These are phyloP conservation scores for Mortierella sp. DNA, from an alignment of 371 early-diverging fungal genomes.

Conservation along the genomic window DNA sequence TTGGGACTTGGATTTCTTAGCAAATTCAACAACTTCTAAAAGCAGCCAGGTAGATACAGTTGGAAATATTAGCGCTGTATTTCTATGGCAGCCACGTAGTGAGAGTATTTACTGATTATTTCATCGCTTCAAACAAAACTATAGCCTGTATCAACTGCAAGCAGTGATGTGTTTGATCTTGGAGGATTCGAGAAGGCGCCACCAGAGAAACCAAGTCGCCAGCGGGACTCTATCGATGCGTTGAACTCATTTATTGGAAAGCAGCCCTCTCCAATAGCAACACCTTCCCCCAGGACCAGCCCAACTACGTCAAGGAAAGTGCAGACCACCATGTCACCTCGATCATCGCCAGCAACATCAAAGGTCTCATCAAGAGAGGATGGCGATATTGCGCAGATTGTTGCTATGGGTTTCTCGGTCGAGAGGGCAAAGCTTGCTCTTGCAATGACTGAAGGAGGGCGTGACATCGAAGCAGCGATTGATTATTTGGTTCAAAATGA, in stretches of 20 bases:
- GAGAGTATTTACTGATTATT: neutral
- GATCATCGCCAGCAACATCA: constrained; percentile 19
- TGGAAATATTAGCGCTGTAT: neutral
- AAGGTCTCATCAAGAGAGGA: constrained; percentile 23
- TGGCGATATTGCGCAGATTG: constrained; percentile 68
- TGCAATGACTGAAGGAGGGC: constrained; percentile 67
- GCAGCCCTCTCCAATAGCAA: constrained; percentile 22
- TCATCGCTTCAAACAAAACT: neutral
- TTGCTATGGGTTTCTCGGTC: constrained; percentile 82
- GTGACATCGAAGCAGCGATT: constrained; percentile 73
- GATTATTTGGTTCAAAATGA: constrained; percentile 73
- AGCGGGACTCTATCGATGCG: constrained; percentile 35
- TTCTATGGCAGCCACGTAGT: too few species aligned
- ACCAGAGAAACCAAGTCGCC: constrained; percentile 30
- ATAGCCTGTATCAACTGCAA: constrained; percentile 19
- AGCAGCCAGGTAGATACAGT: constrained; percentile 23
- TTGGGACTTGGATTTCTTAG: constrained; percentile 71
- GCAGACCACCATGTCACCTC: constrained; percentile 37
- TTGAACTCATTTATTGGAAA: constrained; percentile 58
- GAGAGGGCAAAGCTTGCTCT: constrained; percentile 75
- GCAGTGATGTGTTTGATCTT: constrained; percentile 44
- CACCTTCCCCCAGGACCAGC: constrained; percentile 50
- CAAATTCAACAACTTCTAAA: constrained; percentile 27
- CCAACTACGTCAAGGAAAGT: constrained; percentile 60
- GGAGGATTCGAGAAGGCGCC: constrained; percentile 49